phyloP scores from a whole-genome alignment of 169 alveolate species.

The Pseudocohnilembus persalinus region DNA sequence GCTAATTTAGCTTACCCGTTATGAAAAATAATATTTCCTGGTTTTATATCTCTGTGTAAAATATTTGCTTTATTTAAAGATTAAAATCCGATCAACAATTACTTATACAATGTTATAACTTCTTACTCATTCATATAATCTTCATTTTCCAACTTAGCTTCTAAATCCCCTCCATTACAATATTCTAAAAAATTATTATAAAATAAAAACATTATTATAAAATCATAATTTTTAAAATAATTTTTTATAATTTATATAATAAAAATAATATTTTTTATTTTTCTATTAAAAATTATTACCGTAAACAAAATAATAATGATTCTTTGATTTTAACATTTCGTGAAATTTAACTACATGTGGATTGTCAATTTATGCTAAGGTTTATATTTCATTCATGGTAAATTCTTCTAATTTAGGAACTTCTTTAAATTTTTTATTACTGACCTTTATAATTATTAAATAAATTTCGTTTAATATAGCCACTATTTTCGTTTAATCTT shows the following conservation, averaged over 20 bases:
- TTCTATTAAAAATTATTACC: neutral
- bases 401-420: conserved; percentile 52
- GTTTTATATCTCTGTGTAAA: conserved; percentile 46
- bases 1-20: conserved; percentile 35
- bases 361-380: conserved; percentile 40
- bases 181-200: conserved; percentile 5
- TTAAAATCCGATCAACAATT: conserved; percentile 34
- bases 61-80: conserved; percentile 36
- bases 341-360: conserved; percentile 48
- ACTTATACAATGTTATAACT: conserved; percentile 17
- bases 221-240: too few relatives aligned
- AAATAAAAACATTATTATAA: too few relatives aligned
- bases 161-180: conserved; percentile 56
- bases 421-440: conserved; percentile 42
- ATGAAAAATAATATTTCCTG: conserved; percentile 42
- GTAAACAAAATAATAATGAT: conserved; percentile 47
- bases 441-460: too few relatives aligned
- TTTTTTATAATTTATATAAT: too few relatives aligned
- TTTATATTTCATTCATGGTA: conserved; percentile 50
- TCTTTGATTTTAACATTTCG: conserved; percentile 42
- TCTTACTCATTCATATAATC: conserved; percentile 29
- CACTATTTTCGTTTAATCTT: too few relatives aligned
- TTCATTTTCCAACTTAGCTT: conserved; percentile 24
- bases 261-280: too few relatives aligned
- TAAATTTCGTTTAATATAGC: too few relatives aligned